Percentiles rank a stretch among this genome's conserved stretches.
Evolutionary conservation across 2,329 filamentous ascomycete genomes (phyloP).

Genomic region (Myriosclerotinia curreyana): DNA sequence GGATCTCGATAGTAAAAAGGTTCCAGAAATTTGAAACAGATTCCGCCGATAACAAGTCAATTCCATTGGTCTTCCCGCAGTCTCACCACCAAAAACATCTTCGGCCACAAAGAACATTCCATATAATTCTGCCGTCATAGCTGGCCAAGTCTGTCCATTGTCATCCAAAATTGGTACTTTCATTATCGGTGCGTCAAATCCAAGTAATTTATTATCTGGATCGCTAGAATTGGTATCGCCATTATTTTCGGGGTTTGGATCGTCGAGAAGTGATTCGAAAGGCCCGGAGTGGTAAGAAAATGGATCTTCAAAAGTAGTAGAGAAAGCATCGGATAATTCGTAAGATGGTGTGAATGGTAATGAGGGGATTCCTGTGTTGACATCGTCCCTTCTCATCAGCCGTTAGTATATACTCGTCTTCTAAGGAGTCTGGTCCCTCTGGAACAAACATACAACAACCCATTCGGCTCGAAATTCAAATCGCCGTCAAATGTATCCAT

Average conservation of each 20-base stretch:
- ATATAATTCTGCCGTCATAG: conserved; percentile 72
- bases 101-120: conserved; percentile 86
- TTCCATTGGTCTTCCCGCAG: conserved; percentile 62
- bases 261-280: conserved; percentile 43
- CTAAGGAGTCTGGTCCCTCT: conserved; percentile 3
- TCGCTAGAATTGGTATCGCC: conserved; percentile 39
- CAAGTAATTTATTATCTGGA: conserved; percentile 68
- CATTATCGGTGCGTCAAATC: conserved; percentile 64
- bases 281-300: conserved; percentile 54
- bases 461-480: conserved; percentile 34
- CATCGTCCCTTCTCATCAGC: conserved; percentile 16
- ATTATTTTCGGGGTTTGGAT: conserved; percentile 29
- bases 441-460: conserved; percentile 33
- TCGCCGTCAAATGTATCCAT: conserved; percentile 38
- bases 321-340: conserved; percentile 58
- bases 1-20: conserved; percentile 72
- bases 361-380: conserved; percentile 38
- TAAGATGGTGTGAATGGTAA: conserved; percentile 57
- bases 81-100: conserved; percentile 61
- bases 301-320: conserved; percentile 63
- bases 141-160: conserved; percentile 59
- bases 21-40: conserved; percentile 90
- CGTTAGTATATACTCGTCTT: conserved; percentile 14
- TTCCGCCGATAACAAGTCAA: conserved; percentile 94
- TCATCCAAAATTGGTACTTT: conserved; percentile 64